Conservation (phyloP, 2,329 filamentous ascomycete genomes). For the Ceratocystiopsis sp. region DNA sequence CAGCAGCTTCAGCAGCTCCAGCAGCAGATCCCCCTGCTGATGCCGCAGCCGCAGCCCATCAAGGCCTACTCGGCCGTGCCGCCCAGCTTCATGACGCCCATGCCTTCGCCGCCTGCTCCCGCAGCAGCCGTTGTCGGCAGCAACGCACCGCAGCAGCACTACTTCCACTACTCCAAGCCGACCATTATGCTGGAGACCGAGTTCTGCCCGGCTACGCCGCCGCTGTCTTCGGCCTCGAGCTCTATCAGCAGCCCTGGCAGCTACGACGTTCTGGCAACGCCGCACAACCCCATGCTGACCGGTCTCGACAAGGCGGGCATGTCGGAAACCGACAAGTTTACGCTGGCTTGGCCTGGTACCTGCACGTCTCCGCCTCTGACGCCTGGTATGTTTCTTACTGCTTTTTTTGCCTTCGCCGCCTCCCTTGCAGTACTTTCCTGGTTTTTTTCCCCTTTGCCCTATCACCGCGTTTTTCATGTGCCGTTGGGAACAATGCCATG, state of each 20-base stretch:
- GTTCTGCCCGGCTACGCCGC: slow-evolving; percentile 64
- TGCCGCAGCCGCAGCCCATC: slow-evolving; percentile 22
- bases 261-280: slow-evolving; percentile 64
- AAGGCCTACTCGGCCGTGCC: slow-evolving; percentile 24
- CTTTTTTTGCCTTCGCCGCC: neutral
- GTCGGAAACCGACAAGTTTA: slow-evolving; percentile 25
- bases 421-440: neutral
- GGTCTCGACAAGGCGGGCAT: slow-evolving; percentile 55
- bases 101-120: too few species aligned
- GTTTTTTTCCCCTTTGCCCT: neutral
- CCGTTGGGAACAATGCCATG: too few species aligned
- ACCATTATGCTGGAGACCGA: slow-evolving; percentile 67
- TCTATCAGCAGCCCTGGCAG: slow-evolving; percentile 71
- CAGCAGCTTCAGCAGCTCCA: slow-evolving; percentile 3
- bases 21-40: slow-evolving; percentile 24
- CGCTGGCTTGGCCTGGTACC: slow-evolving; percentile 43
- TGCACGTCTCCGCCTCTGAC: slow-evolving; percentile 74
- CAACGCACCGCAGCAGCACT: slow-evolving; percentile 59
- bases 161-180: slow-evolving; percentile 61
- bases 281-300: slow-evolving; percentile 64
- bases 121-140: slow-evolving; percentile 11
- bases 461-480: neutral
- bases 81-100: slow-evolving; percentile 20
- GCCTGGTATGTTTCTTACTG: slow-evolving; percentile 50
- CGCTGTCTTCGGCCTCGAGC: slow-evolving; percentile 64